Base-by-base conservation (phyloP, 2,329 filamentous ascomycete genomes). In the Neonectria neomacrospora region DNA sequence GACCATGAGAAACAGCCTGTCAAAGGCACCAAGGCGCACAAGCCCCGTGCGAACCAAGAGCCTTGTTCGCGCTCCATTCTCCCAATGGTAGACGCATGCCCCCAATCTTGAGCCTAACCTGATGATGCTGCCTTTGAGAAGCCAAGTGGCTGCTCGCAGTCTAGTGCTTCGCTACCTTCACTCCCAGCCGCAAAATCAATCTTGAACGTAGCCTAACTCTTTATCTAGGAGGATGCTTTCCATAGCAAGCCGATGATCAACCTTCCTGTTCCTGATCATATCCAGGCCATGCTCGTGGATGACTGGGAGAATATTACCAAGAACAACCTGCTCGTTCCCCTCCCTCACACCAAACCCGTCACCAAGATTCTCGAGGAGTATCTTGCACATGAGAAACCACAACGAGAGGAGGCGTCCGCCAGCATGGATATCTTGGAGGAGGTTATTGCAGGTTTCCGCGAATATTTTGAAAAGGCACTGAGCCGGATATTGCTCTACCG, bases 261-360 rank as follows among this genome's bases (percentile, higher is more conserved):
- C 72, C 86, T 99, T 44, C 86, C 90, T 53, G 89, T 98, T 67
- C 94, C 96, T 0, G 96, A 98, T 75, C 88, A 91, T 68, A 85
- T 99, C 69, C 97, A 98, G 81, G 93, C 92, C 16, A 86, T 97
- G 66, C 88, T 99, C 3, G 96, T 99, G 22, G 96, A 99, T 76
- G 96, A 99, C 78, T 99, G 96, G 96, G 96, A 99, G 79, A 97
- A 97, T 73, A 90, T 99, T 65, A 99, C 96, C 60, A 98, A 97
- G 81, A 96, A 96, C 76, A 88, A 93, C 71, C 92, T 95, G 75
- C 88, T 98, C 4, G 93, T 97, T 32, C 90, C 92, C 2, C 83
- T 99, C 16, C 96, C 96, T 0, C 90, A 93, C 50, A 83, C 85
- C 28, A 87, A 90, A 54, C 89, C 95, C 1, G 93, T 96, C 63